Base-by-base conservation (phyloP, 129 eudicot genomes). In the Chrysanthemum makinoi region DNA sequence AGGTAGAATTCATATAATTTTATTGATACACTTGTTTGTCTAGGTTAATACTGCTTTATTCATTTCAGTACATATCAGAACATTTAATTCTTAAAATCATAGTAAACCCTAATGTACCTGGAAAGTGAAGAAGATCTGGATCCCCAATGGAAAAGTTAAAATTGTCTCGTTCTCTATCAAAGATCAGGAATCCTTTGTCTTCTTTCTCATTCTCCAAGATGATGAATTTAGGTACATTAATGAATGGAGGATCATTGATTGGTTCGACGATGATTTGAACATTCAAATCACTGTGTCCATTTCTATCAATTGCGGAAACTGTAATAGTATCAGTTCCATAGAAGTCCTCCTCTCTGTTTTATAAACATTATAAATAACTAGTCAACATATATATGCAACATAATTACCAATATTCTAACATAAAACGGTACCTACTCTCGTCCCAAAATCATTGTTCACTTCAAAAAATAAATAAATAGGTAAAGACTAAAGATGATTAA, bases 181-280 rank as follows among this genome's bases (percentile, higher is more conserved):
- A 94, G 11, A 94, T 75, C 57, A 78, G 83, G 57, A 68, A 18
- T 47, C 81, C 93, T 65, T 79, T 72, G 15, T 83, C 87, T 55
- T 78, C 71, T 68, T 59, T 72, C 78, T 55, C 70, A 47, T 83
- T 81, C 66, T 82, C 82, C 69, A 95, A 58, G 72, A 90, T 24
- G 69, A 95, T 75, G 73, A 84, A 83, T 46, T 86, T 69, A 20
- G 99, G 99, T 44, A 74, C 80, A 43, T 69, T 66, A 47, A 95
- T 87, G 24, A 79, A 68, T 22, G 99, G 99, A 65, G 97, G 94
- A 68, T 95, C 97, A 67, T 95, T 95, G 30, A 90, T 79, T 39
- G 99, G 97, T 79, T 90, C 83, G 62, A 90, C 96, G 52, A 51
- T 70, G 4, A 95, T 59, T 43, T 91, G 88, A 68, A 90, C 74